A percentile compares a stretch with the other conserved stretches of the same genome.
These are phyloP conservation scores for Calonectria pseudoturangicola DNA, from an alignment of 2,329 filamentous ascomycete genomes.

Conservation along the genomic window DNA sequence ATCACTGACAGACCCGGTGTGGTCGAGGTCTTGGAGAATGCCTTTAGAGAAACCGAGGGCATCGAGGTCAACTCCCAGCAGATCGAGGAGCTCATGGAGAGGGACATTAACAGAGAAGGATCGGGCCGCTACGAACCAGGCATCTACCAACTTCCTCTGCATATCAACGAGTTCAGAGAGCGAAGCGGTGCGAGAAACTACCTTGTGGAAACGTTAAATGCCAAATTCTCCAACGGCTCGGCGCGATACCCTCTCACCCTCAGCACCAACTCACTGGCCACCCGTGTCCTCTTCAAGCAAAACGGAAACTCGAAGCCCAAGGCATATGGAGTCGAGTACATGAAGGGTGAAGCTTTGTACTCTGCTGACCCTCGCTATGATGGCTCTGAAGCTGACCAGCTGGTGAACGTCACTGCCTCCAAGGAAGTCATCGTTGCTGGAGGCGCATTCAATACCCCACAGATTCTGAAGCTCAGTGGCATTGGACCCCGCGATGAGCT, in stretches of 20 bases:
- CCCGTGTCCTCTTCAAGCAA: conserved; percentile 59
- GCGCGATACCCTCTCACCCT: conserved; percentile 67
- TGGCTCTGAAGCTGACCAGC: conserved; percentile 24
- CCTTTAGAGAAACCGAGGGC: conserved; percentile 39
- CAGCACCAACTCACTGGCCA: conserved; percentile 60
- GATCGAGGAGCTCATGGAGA: conserved; percentile 52
- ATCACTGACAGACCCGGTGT: conserved; percentile 42
- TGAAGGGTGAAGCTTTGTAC: conserved; percentile 64
- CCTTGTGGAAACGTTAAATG: conserved; percentile 56
- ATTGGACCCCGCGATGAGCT: conserved; percentile 65
- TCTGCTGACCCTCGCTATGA: conserved; percentile 59
- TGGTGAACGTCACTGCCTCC: conserved; percentile 42
- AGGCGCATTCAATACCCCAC: conserved; percentile 55
- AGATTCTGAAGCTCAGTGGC: conserved; percentile 71
- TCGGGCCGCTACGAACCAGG: conserved; percentile 54
- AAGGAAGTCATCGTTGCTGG: conserved; percentile 51
- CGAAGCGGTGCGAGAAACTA: conserved; percentile 43
- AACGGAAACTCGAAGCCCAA: conserved; percentile 33
- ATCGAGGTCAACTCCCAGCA: conserved; percentile 47
- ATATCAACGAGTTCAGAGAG: conserved; percentile 46
- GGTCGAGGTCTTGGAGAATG: conserved; percentile 31
- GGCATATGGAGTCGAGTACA: conserved; percentile 57
- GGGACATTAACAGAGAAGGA: conserved; percentile 56
- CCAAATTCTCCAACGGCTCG: conserved; percentile 64
- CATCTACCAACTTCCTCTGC: conserved; percentile 56